Base-by-base conservation (phyloP, 1,139 yeast species). In the Suhomyces anneliseae region DNA sequence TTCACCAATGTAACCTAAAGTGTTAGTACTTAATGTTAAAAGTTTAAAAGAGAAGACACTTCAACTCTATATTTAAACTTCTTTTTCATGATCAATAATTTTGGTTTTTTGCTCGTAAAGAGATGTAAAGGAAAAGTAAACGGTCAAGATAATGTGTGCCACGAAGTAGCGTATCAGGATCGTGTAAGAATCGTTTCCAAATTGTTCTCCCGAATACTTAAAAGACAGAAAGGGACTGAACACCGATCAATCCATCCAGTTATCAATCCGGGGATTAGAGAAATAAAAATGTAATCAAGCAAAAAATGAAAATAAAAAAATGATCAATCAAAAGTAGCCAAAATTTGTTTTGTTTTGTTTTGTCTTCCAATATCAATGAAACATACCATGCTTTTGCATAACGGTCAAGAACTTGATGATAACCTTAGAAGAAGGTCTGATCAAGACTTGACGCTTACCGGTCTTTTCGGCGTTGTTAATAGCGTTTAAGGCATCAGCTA, bases 391-490 rank as follows among this genome's bases (percentile, higher is more conserved):
- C 82, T 85, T 90, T 82, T 93, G 99, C 89, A 93, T 92, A 62
- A 93, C 99, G 69, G 90, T 83, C 76, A 93, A 82, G 77, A 92
- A 93, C 80, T 90, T 93, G 82, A 93, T 81, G 76, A 93, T 90
- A 64, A 93, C 99, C 84, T 93, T 93, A 70, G 99, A 93, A 48
- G 98, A 92, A 61, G 99, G 99, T 85, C 99, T 90, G 75, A 93
- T 83, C 74, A 93, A 79, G 63, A 93, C 99, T 83, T 93, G 99
- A 81, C 99, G 89, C 82, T 93, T 93, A 78, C 99, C 99, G 73
- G 97, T 85, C 80, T 92, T 93, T 82, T 93, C 99, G 75, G 99
- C 99, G 76, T 93, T 93, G 92, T 92, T 90, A 75, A 93, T 93
- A 66, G 97, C 85, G 76, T 93, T 92, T 72, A 93, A 87, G 72